Evolutionary conservation across 2,329 filamentous ascomycete species (phyloP), one percentile per base, ranked within the genome.

Genomic region (Apiospora arundinis): DNA sequence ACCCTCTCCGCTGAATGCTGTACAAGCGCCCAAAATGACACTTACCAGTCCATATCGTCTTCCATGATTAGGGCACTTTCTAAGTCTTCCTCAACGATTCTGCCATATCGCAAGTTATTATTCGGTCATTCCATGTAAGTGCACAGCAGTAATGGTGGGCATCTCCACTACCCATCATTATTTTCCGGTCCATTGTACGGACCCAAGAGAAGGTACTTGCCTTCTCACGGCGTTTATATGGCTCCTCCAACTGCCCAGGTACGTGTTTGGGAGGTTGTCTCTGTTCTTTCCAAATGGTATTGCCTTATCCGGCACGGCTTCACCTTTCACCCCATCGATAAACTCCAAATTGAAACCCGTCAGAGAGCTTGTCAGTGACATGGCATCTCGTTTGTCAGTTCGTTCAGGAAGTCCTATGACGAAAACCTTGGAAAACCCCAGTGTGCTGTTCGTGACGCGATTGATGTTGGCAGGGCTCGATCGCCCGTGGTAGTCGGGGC

Each of bases 321-420:
- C 78, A 1, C 83, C 83, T 25, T 76, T 78, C 2, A 87, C 81
- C 0, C 83, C 85, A 70, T 84, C 81, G 2, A 86, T 74, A 75
- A 81, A 86, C 8, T 86, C 81, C 0, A 86, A 73, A 2, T 81
- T 77, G 73, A 87, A 82, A 0, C 81, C 82, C 0, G 82, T 82
- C 32, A 86, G 70, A 0, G 82, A 78, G 56, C 83, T 81, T 5
- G 82, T 80, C 9, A 88, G 76, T 0, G 81, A 77, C 23, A 88
- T 78, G 5, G 82, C 83, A 80, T 88, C 86, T 67, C 84, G 82
- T 73, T 86, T 86, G 75, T 88, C 86, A 4, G 81, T 83, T 45
- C 86, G 80, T 56, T 83, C 81, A 4, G 84, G 83, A 14, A 88
- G 78, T 6, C 83, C 82, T 63, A 88, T 80, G 23, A 84, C 82